A percentile compares a stretch with the other conserved stretches of the same genome.
Evolutionary conservation across 1,284 basidiomycete species (phyloP).

Genomic region (Malassezia dermatis): DNA sequence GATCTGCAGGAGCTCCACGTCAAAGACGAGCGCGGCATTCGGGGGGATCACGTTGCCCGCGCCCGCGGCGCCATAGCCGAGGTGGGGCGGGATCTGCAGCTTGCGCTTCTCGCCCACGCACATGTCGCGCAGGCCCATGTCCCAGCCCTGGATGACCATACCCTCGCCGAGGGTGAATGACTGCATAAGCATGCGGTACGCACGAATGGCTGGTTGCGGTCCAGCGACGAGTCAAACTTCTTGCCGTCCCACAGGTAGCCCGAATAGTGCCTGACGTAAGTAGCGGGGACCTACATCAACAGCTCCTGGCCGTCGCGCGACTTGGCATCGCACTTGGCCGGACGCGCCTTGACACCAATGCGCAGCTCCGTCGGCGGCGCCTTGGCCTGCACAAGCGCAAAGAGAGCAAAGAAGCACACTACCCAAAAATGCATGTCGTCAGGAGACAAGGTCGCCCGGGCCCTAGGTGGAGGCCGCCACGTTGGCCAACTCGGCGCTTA

Average conservation of each 20-base stretch:
- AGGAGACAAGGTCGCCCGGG: not conserved
- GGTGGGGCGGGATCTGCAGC: conserved; percentile 50
- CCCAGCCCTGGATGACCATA: conserved; percentile 64
- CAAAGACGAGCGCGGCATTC: conserved; percentile 74
- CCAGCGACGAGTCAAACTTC: conserved; percentile 71
- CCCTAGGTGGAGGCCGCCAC: conserved; percentile 5
- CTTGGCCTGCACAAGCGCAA: conserved; percentile 17
- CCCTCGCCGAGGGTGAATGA: conserved; percentile 55
- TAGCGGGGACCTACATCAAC: conserved; percentile 50
- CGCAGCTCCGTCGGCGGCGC: conserved; percentile 30
- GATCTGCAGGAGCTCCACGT: conserved; percentile 49
- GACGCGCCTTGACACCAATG: conserved; percentile 50
- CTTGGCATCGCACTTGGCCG: conserved; percentile 55
- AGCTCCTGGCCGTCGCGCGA: conserved; percentile 61
- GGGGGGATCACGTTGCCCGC: conserved; percentile 70
- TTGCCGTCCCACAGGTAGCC: conserved; percentile 62
- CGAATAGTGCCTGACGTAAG: conserved; percentile 53
- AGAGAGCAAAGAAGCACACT: not conserved
- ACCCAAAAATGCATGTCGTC: not conserved
- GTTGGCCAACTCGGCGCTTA: conserved; percentile 5
- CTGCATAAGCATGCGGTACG: conserved; percentile 5
- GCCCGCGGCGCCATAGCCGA: conserved; percentile 59
- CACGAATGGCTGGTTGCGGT: conserved; percentile 55
- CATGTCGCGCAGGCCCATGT: conserved; percentile 58
- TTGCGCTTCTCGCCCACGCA: conserved; percentile 80